Percentiles rank a stretch among this genome's conserved stretches.
Conservation (phyloP, 306 rosid genomes). For the Nissolia schottii region DNA sequence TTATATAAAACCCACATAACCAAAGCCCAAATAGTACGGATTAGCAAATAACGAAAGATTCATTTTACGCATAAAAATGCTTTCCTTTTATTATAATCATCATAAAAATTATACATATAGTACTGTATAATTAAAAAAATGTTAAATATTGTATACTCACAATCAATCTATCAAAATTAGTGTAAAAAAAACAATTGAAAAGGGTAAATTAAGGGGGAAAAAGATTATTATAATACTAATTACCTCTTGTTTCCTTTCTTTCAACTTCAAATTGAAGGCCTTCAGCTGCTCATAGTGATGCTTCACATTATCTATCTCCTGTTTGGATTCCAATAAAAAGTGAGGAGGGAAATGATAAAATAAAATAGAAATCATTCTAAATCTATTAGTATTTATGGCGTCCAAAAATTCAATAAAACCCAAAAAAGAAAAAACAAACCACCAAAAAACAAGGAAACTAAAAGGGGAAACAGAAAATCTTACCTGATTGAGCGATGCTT, state of each 20-base stretch:
- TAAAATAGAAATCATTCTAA: too few relatives aligned
- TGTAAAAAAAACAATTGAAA: background rate
- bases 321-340: background rate
- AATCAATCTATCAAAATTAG: too few relatives aligned
- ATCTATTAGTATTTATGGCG: background rate
- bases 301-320: slow-evolving; percentile 45
- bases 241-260: slow-evolving; percentile 42
- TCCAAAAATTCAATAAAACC: background rate
- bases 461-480: background rate
- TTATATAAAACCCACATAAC: background rate
- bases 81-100: too few relatives aligned
- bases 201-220: background rate
- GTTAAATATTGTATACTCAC: background rate
- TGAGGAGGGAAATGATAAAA: background rate
- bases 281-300: slow-evolving; percentile 5
- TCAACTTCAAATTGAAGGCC: slow-evolving; percentile 28
- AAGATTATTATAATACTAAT: background rate
- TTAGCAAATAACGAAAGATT: background rate
- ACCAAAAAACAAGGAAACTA: background rate
- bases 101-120: too few relatives aligned
- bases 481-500: slow-evolving; percentile 31
- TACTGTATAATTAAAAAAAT: too few relatives aligned
- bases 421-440: background rate
- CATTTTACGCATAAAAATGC: too few relatives aligned
- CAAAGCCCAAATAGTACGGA: background rate